A percentile compares a stretch with the other conserved stretches of the same genome.
These are phyloP conservation scores for Phytopythium vexans DNA, from an alignment of 352 stramenopile species.

Conservation along the genomic window DNA sequence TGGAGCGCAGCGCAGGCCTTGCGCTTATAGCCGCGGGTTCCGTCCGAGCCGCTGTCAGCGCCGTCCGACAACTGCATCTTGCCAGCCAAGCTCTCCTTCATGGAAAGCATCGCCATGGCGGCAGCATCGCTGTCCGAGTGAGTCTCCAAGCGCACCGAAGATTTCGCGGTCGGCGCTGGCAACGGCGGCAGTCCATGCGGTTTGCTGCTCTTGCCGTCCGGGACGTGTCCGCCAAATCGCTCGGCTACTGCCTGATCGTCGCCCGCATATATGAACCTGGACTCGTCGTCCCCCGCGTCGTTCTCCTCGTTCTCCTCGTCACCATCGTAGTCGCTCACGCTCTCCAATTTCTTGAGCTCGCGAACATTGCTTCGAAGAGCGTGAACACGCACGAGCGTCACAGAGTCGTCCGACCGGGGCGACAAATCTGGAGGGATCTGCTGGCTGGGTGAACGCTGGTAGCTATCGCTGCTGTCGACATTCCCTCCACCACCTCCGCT, in stretches of 20 bases:
- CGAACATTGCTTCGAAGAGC: slow-evolving; percentile 70
- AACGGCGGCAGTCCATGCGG: neutral
- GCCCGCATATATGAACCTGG: slow-evolving; percentile 19
- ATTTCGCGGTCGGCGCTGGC: neutral
- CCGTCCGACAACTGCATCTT: slow-evolving; percentile 18
- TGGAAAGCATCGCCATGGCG: slow-evolving; percentile 75
- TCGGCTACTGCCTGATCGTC: slow-evolving; percentile 5
- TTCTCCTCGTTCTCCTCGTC: slow-evolving; percentile 64
- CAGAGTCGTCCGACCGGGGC: slow-evolving; percentile 43
- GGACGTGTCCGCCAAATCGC: slow-evolving; percentile 4
- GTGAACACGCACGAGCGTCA: slow-evolving; percentile 74
- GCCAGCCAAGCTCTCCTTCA: slow-evolving; percentile 52
- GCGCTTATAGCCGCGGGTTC: slow-evolving; percentile 43
- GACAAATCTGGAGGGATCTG: slow-evolving; percentile 21
- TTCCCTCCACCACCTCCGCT: slow-evolving; percentile 16
- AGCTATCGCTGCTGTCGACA: slow-evolving; percentile 1
- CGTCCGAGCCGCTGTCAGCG: slow-evolving; percentile 27
- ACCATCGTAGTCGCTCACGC: slow-evolving; percentile 49
- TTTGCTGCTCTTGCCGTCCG: neutral
- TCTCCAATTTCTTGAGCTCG: slow-evolving; percentile 68
- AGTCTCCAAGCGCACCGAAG: slow-evolving; percentile 7
- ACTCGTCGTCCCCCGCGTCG: slow-evolving; percentile 37
- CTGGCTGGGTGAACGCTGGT: slow-evolving; percentile 1
- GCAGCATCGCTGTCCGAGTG: slow-evolving; percentile 79
- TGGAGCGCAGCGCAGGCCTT: slow-evolving; percentile 65